Conservation (phyloP, 2,329 filamentous ascomycete species). For the Ascochyta fabae region DNA sequence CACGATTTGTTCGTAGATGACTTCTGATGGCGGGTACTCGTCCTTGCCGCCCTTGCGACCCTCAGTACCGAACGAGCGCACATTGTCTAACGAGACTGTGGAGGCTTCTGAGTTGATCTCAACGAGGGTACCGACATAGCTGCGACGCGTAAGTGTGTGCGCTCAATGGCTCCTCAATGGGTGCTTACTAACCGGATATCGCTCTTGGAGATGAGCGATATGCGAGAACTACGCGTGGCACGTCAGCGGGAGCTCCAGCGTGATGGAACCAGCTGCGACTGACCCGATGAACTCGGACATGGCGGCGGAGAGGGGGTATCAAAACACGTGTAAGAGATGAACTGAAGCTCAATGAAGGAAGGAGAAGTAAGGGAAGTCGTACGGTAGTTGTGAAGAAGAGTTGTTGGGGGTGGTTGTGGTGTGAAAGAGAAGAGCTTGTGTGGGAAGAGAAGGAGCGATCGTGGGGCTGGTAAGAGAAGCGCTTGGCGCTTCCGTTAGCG, state of each 20-base stretch:
- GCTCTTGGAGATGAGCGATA: conserved; percentile 96
- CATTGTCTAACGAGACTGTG: conserved; percentile 96
- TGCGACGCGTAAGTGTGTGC: conserved; percentile 50
- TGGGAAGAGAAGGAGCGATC: conserved; percentile 24
- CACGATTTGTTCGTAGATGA: conserved; percentile 97
- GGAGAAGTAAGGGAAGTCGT: conserved; percentile 27
- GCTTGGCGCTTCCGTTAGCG: conserved; percentile 27
- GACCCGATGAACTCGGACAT: conserved; percentile 70
- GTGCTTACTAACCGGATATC: conserved; percentile 80
- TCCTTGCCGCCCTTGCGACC: conserved; percentile 82
- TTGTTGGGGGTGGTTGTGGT: conserved; percentile 21
- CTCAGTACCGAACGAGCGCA: conserved; percentile 92
- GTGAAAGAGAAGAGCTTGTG: conserved; percentile 24
- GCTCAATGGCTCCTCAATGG: conserved; percentile 24
- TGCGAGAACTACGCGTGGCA: conserved; percentile 72
- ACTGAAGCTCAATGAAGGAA: conserved; percentile 29
- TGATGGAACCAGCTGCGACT: conserved; percentile 49
- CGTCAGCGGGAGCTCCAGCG: conserved; percentile 45
- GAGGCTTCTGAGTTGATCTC: conserved; percentile 98
- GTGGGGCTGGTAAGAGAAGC: conserved; percentile 23
- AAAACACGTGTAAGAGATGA: conserved; percentile 33
- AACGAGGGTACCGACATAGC: conserved; percentile 94
- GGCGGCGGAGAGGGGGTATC: conserved; percentile 34
- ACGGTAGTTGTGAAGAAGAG: conserved; percentile 22
- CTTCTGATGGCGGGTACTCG: conserved; percentile 82